These are phyloP conservation scores for Apophysomyces sp. DNA, from an alignment of 371 early-diverging fungal genomes.

Conservation along the genomic window DNA sequence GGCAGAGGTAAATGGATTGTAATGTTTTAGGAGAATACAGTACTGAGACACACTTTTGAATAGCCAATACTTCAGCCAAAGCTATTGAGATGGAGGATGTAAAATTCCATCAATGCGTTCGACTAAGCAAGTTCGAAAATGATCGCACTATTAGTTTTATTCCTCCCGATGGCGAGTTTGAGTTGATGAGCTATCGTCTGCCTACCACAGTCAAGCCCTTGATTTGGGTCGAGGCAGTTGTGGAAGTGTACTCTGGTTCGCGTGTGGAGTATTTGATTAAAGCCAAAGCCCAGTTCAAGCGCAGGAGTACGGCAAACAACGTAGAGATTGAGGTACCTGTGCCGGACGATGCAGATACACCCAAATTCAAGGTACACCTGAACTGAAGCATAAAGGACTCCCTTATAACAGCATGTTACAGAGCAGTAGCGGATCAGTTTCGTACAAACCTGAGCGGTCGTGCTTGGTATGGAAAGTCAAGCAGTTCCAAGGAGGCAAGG, in stretches of 20 bases:
- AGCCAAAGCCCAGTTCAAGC: slow-evolving; percentile 97
- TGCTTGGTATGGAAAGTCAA: slow-evolving; percentile 97
- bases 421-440: slow-evolving; percentile 86
- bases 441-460: slow-evolving; percentile 93
- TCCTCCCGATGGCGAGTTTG: slow-evolving; percentile 98
- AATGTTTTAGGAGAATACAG: not conserved
- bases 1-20: slow-evolving; percentile 70
- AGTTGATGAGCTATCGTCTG: slow-evolving; percentile 97
- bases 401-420: slow-evolving; percentile 15
- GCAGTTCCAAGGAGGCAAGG: slow-evolving; percentile 97
- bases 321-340: slow-evolving; percentile 98
- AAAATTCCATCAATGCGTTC: slow-evolving; percentile 98
- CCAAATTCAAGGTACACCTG: slow-evolving; percentile 87
- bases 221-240: slow-evolving; percentile 94
- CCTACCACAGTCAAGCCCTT: slow-evolving; percentile 94
- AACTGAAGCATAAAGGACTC: not conserved
- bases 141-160: slow-evolving; percentile 97
- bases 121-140: slow-evolving; percentile 92
- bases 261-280: slow-evolving; percentile 96
- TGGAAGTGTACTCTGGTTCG: slow-evolving; percentile 90
- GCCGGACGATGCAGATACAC: slow-evolving; percentile 96
- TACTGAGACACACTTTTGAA: not conserved
- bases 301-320: slow-evolving; percentile 95
- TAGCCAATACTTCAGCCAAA: slow-evolving; percentile 77
- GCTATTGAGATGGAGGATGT: slow-evolving; percentile 99